These are phyloP conservation scores for Casuarina cunninghamiana DNA, from an alignment of 306 rosid genomes.

Conservation along the genomic window DNA sequence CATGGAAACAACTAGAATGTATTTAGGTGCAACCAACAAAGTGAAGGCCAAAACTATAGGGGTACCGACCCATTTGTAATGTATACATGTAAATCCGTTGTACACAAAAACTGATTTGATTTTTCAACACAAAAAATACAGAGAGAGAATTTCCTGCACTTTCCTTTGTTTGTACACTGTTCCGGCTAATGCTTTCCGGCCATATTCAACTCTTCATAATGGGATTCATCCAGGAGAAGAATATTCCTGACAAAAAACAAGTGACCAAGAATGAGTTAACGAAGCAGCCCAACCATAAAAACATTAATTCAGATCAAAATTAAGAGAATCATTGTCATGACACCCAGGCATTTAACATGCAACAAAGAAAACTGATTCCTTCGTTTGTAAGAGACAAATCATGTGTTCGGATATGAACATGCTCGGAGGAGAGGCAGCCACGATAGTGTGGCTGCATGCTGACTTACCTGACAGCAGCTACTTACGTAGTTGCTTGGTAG, in stretches of 20 bases:
- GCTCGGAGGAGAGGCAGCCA: too few species aligned
- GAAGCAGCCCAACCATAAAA: conserved; percentile 11
- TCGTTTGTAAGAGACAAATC: too few species aligned
- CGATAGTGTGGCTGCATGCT: too few species aligned
- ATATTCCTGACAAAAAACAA: conserved; percentile 44
- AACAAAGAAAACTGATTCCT: background rate
- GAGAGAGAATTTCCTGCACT: background rate
- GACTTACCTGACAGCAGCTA: too few species aligned
- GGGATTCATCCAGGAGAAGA: conserved; percentile 85
- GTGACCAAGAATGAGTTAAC: conserved; percentile 23
- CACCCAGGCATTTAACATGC: background rate
- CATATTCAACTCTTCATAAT: conserved; percentile 76
- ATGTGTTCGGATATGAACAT: too few species aligned
- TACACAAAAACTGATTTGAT: too few species aligned
- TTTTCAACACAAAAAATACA: conserved; percentile 42
- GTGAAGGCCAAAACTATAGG: background rate
- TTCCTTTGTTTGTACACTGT: too few species aligned
- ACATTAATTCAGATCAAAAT: conserved; percentile 9
- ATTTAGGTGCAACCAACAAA: background rate
- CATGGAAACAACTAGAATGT: background rate
- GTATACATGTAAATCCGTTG: too few species aligned
- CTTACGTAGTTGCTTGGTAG: too few species aligned
- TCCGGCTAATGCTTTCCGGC: conserved; percentile 50
- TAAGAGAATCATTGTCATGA: conserved; percentile 4
- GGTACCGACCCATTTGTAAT: background rate